A percentile compares a stretch with the other conserved stretches of the same genome.
These are phyloP conservation scores for Penicillium sp. DNA, from an alignment of 2,329 filamentous ascomycete genomes.

Conservation along the genomic window DNA sequence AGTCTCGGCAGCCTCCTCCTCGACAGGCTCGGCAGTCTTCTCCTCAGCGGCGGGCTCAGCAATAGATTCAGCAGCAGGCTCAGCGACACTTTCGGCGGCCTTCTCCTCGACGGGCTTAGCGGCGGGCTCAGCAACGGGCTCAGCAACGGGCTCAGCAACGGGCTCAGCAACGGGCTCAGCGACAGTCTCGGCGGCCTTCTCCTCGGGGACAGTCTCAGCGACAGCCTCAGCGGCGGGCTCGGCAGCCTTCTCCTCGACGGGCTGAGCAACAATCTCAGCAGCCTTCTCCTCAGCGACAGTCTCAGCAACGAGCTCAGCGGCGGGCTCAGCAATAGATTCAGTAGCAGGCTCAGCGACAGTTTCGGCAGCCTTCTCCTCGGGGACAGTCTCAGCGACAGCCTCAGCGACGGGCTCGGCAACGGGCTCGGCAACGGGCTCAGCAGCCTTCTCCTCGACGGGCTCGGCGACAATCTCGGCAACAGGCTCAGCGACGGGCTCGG, in stretches of 20 bases:
- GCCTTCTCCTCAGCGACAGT: constrained; percentile 1
- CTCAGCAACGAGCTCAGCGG: too few relatives aligned
- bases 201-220: background rate
- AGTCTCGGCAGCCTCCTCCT: constrained; percentile 2
- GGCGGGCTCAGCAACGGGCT: background rate
- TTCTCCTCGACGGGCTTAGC: background rate
- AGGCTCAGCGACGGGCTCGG: constrained; percentile 1
- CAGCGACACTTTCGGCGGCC: background rate
- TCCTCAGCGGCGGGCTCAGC: background rate
- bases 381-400: background rate
- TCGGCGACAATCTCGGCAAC: background rate
- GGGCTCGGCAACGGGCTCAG: background rate
- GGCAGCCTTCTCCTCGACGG: constrained; percentile 1
- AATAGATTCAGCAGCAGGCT: background rate
- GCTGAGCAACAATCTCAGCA: background rate
- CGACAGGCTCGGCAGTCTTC: constrained; percentile 4
- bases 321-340: too few relatives aligned
- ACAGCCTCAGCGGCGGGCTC: constrained; percentile 4
- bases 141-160: background rate
- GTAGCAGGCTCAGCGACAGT: constrained; percentile 2
- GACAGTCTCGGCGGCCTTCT: background rate
- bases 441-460: constrained; percentile 3
- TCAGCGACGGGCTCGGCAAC: background rate
- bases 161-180: background rate
- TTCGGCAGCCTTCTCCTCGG: constrained; percentile 7